A percentile compares a stretch with the other conserved stretches of the same genome.
These are phyloP conservation scores for Pseudodiploospora longispora DNA, from an alignment of 2,329 filamentous ascomycete species.

Conservation along the genomic window DNA sequence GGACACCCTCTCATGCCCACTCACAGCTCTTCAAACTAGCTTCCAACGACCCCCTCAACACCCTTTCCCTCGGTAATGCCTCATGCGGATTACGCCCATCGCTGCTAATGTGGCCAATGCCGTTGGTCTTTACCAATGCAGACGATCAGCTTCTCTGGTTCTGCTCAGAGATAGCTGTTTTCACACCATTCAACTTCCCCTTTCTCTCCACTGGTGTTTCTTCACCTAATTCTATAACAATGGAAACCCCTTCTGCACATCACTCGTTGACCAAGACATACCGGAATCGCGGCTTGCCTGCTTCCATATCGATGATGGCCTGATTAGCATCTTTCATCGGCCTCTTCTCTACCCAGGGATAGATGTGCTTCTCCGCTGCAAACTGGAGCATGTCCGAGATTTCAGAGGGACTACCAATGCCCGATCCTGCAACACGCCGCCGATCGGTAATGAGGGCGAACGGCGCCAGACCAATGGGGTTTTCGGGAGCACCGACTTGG, in stretches of 20 bases:
- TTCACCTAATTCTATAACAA: too few relatives aligned
- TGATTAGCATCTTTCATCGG: constrained; percentile 49
- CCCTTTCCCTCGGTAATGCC: too few relatives aligned
- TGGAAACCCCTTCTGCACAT: background rate
- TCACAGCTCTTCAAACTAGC: too few relatives aligned
- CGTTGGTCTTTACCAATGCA: too few relatives aligned
- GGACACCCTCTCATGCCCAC: too few relatives aligned
- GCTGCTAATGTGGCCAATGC: too few relatives aligned
- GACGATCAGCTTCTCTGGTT: too few relatives aligned
- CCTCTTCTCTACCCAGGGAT: constrained; percentile 47
- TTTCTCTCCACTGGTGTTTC: too few relatives aligned
- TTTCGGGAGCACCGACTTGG: constrained; percentile 44
- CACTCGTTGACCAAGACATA: constrained; percentile 36
- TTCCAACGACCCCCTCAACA: too few relatives aligned
- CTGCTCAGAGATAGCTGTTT: too few relatives aligned
- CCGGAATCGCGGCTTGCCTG: constrained; percentile 42
- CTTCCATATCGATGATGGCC: constrained; percentile 47
- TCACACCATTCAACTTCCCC: too few relatives aligned
- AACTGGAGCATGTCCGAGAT: constrained; percentile 53
- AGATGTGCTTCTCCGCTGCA: constrained; percentile 45
- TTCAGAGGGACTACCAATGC: constrained; percentile 43
- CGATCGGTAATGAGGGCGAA: constrained; percentile 49
- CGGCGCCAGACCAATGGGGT: constrained; percentile 7
- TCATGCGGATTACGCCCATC: too few relatives aligned
- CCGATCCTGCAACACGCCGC: constrained; percentile 36